Conservation (phyloP, 2,329 filamentous ascomycete species). For the Fusarium oligoseptatum region DNA sequence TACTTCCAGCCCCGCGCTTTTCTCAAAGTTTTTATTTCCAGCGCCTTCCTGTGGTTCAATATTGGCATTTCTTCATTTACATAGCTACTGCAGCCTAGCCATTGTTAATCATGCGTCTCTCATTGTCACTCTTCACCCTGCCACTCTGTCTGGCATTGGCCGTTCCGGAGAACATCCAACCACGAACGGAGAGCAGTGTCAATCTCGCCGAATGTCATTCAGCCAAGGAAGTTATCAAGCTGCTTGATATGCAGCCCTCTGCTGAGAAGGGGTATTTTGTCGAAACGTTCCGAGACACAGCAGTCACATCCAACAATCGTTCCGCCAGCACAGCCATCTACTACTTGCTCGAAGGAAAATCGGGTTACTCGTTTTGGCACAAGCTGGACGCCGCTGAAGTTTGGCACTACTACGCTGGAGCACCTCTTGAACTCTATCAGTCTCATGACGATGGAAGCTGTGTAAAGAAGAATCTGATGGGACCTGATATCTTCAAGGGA, state of each 20-base stretch:
- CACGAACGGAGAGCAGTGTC: not conserved
- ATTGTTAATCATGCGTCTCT: constrained; percentile 2
- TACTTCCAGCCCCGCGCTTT: not conserved
- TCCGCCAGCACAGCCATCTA: constrained; percentile 65
- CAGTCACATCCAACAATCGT: constrained; percentile 48
- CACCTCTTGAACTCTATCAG: constrained; percentile 61
- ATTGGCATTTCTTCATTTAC: not conserved
- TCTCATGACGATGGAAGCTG: constrained; percentile 58
- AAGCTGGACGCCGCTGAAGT: constrained; percentile 61
- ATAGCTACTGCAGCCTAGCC: not conserved
- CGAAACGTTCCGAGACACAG: constrained; percentile 60
- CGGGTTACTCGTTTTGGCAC: constrained; percentile 63
- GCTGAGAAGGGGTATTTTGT: constrained; percentile 64
- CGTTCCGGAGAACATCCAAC: constrained; percentile 9
- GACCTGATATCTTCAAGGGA: constrained; percentile 1
- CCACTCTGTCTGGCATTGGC: constrained; percentile 8
- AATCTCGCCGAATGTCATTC: constrained; percentile 23
- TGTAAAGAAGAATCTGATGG: constrained; percentile 19
- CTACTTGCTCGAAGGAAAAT: constrained; percentile 62
- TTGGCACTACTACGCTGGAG: constrained; percentile 68
- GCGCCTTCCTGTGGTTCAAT: not conserved
- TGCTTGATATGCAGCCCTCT: constrained; percentile 58
- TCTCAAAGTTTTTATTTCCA: not conserved
- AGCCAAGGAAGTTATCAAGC: constrained; percentile 58
- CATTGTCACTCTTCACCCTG: not conserved